phyloP scores from a whole-genome alignment of 495 filamentous ascomycete species.

The Tuber calosporum region DNA sequence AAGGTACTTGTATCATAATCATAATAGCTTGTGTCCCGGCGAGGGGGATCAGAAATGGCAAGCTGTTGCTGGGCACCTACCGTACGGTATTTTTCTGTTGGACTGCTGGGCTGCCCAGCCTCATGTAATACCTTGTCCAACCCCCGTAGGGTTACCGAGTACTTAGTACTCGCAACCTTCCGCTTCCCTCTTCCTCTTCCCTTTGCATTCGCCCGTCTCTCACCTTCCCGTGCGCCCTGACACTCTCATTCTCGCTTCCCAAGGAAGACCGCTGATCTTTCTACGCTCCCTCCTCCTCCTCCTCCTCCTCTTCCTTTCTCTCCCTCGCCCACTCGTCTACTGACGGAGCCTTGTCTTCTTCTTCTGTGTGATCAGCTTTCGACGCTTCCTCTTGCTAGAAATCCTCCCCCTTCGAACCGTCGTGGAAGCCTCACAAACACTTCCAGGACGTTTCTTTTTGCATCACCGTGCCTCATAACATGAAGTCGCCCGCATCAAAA shows the following conservation, averaged over 20 bases:
- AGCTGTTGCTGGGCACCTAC: conserved; percentile 31
- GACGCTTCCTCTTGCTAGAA: conserved; percentile 19
- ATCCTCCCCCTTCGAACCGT: conserved; percentile 7
- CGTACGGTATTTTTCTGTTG: conserved; percentile 20
- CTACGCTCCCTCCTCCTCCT: conserved; percentile 14
- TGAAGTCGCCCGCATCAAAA: conserved; percentile 39
- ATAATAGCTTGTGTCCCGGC: conserved; percentile 19
- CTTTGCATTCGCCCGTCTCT: conserved; percentile 11
- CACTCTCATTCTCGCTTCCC: background rate
- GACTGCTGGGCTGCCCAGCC: conserved; percentile 29
- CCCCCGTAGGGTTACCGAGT: conserved; percentile 12
- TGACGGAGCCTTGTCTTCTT: conserved; percentile 11
- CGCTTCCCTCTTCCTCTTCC: conserved; percentile 28
- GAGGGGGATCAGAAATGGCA: conserved; percentile 17
- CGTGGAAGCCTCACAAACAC: conserved; percentile 10
- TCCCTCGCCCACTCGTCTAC: conserved; percentile 11
- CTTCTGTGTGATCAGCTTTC: conserved; percentile 9
- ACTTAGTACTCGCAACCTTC: conserved; percentile 36
- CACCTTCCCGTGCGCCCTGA: conserved; percentile 6
- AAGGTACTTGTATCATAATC: too few relatives aligned
- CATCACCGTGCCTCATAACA: conserved; percentile 3
- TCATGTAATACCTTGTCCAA: conserved; percentile 10
- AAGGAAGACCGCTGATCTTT: conserved; percentile 14
- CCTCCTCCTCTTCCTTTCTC: background rate
- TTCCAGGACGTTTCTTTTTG: background rate